Evolutionary conservation across 768 basidiomycete species (phyloP).

Genomic region (Tephrocybe sp.): DNA sequence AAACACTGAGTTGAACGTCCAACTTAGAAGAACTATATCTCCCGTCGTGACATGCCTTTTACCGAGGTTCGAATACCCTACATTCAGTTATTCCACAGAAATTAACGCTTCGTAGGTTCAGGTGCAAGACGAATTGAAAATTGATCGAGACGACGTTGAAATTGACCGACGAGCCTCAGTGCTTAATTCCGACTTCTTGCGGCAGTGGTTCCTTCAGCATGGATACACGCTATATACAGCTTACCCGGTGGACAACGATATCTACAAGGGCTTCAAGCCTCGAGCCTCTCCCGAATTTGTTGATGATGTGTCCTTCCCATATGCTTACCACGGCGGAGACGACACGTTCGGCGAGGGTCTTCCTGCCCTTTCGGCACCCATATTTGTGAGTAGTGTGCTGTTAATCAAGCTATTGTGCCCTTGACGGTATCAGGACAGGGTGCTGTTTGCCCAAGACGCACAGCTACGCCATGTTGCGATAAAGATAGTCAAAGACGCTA

Average conservation of each 20-base stretch:
- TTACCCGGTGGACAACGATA: background rate
- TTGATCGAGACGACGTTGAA: background rate
- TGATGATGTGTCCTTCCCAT: background rate
- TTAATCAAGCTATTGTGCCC: background rate
- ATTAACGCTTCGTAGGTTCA: no score
- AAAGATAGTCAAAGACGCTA: slow-evolving; percentile 21
- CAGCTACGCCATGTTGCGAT: slow-evolving; percentile 24
- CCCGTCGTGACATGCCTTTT: no score
- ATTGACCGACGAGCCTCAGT: background rate
- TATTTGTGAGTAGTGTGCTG: background rate
- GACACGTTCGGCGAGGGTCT: background rate
- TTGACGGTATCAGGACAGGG: background rate
- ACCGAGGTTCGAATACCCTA: no score
- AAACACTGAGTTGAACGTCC: no score
- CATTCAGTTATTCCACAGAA: no score
- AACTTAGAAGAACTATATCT: no score
- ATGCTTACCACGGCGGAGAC: background rate
- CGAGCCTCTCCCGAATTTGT: background rate
- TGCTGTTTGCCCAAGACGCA: slow-evolving; percentile 22
- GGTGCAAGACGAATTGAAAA: no score
- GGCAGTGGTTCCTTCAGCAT: background rate
- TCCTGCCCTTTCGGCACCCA: background rate
- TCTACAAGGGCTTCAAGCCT: background rate
- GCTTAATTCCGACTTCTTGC: background rate
- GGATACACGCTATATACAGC: background rate